Conservation (phyloP, 2,329 filamentous ascomycete genomes). For the Colletotrichum simmondsii region DNA sequence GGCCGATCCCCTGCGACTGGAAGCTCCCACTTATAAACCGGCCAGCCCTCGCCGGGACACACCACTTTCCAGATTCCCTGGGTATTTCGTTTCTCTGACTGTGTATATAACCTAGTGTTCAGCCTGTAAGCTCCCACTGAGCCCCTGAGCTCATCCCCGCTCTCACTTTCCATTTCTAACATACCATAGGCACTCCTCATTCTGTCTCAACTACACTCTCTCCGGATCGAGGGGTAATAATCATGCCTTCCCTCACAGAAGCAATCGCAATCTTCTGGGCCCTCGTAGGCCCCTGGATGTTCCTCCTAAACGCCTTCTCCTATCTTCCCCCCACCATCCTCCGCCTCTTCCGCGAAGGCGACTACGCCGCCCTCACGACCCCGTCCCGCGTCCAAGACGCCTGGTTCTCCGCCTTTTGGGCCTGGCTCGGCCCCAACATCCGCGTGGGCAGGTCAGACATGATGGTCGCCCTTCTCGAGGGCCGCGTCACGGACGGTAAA, state of each 20-base stretch:
- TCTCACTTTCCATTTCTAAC: neutral
- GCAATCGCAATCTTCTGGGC: slow-evolving; percentile 38
- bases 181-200: neutral
- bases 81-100: neutral
- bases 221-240: neutral
- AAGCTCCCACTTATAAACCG: slow-evolving; percentile 17
- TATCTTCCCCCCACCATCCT: slow-evolving; percentile 64
- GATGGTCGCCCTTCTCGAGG: slow-evolving; percentile 66
- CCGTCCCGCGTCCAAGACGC: slow-evolving; percentile 53
- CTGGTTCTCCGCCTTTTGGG: slow-evolving; percentile 74
- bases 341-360: slow-evolving; percentile 48
- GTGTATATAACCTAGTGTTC: neutral
- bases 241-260: slow-evolving; percentile 40
- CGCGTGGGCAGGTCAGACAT: slow-evolving; percentile 51
- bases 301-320: slow-evolving; percentile 59
- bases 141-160: neutral
- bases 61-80: neutral
- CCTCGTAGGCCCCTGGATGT: slow-evolving; percentile 61
- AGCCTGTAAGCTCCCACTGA: too few relatives aligned
- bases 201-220: neutral
- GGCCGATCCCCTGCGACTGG: too few relatives aligned
- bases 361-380: slow-evolving; percentile 52
- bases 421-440: slow-evolving; percentile 60
- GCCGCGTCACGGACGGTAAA: slow-evolving; percentile 52
- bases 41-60: neutral